Evolutionary conservation across 306 rosid species (phyloP).

Genomic region (Fragaria ananassa): DNA sequence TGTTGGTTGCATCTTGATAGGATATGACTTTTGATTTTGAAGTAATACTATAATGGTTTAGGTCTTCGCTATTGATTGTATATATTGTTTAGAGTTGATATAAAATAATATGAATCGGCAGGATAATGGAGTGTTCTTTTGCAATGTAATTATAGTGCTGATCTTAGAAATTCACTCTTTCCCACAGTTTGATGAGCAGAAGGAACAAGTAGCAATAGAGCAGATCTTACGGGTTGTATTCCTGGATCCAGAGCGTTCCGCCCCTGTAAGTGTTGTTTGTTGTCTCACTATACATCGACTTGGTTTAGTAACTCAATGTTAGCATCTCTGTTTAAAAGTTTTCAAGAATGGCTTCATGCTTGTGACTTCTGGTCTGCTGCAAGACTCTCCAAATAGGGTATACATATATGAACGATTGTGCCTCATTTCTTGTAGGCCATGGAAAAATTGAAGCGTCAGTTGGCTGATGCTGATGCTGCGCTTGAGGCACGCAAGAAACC

Average conservation of each 20-base stretch:
- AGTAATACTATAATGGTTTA: background rate
- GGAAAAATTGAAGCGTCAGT: conserved; percentile 69
- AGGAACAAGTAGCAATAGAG: conserved; percentile 82
- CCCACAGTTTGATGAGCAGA: conserved; percentile 86
- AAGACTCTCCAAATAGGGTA: background rate
- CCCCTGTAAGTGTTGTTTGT: conserved; percentile 50
- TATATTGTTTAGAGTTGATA: background rate
- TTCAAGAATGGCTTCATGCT: background rate
- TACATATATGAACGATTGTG: conserved; percentile 1
- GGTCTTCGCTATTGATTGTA: background rate
- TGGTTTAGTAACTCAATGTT: background rate
- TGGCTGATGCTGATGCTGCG: conserved; percentile 81
- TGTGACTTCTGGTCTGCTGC: background rate
- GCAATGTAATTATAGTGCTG: background rate
- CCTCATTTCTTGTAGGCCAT: conserved; percentile 39
- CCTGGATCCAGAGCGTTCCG: conserved; percentile 80
- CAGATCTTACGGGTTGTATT: conserved; percentile 85
- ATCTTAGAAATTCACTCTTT: conserved; percentile 9
- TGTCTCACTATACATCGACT: background rate
- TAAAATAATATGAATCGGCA: background rate
- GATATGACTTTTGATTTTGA: background rate
- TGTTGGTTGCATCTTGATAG: background rate
- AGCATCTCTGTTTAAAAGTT: background rate
- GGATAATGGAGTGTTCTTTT: background rate
- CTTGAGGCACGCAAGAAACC: conserved; percentile 77